Conservation (phyloP, 257 asterid genomes). For the Rhazya stricta region DNA sequence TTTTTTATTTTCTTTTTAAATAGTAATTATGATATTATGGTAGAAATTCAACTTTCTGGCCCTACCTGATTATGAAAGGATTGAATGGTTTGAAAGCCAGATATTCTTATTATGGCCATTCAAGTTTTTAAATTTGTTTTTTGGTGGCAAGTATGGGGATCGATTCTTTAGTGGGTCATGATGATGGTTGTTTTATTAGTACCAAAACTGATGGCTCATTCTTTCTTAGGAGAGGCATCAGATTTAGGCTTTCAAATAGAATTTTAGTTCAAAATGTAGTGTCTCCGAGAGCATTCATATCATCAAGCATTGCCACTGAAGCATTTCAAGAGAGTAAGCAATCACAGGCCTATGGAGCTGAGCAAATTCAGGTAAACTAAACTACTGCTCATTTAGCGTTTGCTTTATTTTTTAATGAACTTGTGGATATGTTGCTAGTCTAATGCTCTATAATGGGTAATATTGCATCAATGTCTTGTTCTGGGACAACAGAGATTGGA, state of each 20-base stretch:
- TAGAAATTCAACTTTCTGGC: not conserved
- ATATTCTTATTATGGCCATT: not conserved
- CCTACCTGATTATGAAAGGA: not conserved
- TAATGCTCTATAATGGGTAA: not conserved
- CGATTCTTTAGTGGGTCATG: not conserved
- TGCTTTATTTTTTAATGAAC: not conserved
- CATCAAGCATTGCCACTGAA: constrained; percentile 58
- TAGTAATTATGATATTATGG: not conserved
- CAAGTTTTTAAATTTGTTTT: not conserved
- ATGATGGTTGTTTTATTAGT: constrained; percentile 7
- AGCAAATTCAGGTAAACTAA: constrained; percentile 83
- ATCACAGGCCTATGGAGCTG: constrained; percentile 80
- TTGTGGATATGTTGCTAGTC: not conserved
- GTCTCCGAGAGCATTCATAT: constrained; percentile 69
- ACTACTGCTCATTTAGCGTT: not conserved
- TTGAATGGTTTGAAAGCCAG: not conserved
- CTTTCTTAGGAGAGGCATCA: constrained; percentile 48
- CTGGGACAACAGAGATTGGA: not conserved
- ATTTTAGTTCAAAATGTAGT: constrained; percentile 35
- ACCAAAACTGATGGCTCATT: not conserved
- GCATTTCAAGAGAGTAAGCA: constrained; percentile 46
- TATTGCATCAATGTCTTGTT: not conserved
- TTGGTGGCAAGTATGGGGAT: not conserved
- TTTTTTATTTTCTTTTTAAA: too few relatives aligned
- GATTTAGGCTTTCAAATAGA: constrained; percentile 37